These are phyloP conservation scores for Coemansia sp. DNA, from an alignment of 192 early-diverging fungal genomes.

Conservation along the genomic window DNA sequence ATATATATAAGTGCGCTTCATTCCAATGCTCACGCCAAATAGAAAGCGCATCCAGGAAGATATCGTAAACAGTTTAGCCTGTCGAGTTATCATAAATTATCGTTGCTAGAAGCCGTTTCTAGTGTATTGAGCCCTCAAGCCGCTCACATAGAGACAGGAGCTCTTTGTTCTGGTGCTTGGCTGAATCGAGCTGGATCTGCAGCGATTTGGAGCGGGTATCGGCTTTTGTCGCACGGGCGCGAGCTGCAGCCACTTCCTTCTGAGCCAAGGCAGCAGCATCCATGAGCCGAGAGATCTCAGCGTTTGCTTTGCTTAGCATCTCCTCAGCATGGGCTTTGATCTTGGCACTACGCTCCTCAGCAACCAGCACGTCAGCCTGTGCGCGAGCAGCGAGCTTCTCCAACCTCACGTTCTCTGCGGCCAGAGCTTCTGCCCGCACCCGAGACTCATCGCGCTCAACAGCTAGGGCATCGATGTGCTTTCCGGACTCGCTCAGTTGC, in stretches of 20 bases:
- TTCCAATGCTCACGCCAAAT: not conserved
- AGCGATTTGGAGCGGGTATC: constrained; percentile 25
- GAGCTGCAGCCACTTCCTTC: constrained; percentile 4
- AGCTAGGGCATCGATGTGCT: not conserved
- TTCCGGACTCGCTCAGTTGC: constrained; percentile 9
- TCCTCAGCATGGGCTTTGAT: constrained; percentile 46
- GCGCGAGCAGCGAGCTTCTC: constrained; percentile 17
- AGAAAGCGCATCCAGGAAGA: too few relatives aligned
- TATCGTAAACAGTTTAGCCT: not conserved
- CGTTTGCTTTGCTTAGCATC: constrained; percentile 38
- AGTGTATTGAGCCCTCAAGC: constrained; percentile 13
- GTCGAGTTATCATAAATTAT: not conserved
- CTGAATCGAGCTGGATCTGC: constrained; percentile 38
- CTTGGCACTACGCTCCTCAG: constrained; percentile 34
- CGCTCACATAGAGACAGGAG: constrained; percentile 35
- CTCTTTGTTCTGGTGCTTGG: constrained; percentile 33
- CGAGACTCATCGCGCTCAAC: constrained; percentile 21
- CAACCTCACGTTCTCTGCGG: constrained; percentile 24
- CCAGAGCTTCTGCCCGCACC: constrained; percentile 8
- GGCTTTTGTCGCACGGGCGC: constrained; percentile 9
- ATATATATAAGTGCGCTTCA: not conserved
- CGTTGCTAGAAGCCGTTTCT: not conserved
- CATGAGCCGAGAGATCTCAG: constrained; percentile 31
- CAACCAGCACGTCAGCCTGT: constrained; percentile 34
- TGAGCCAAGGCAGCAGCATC: not conserved